phyloP scores from a whole-genome alignment of 345 rosid genomes.

The Sisymbrium altissimum region DNA sequence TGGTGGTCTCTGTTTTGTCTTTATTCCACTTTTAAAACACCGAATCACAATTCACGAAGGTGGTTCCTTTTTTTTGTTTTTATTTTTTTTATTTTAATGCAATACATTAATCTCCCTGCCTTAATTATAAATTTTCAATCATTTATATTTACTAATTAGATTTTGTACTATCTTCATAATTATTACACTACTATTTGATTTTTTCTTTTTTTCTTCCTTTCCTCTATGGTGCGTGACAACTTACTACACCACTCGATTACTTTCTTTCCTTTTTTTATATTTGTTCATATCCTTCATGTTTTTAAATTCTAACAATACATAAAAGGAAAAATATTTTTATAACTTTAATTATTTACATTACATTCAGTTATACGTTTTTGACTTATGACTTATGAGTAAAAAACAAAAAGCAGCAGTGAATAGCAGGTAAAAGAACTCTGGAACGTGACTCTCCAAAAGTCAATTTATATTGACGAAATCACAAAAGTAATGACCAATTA shows the following conservation, averaged over 20 bases:
- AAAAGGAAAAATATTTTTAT: neutral
- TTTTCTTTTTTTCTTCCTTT: neutral
- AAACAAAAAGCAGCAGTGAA: neutral
- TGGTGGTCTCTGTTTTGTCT: constrained; percentile 43
- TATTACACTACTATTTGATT: neutral
- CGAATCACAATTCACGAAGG: constrained; percentile 36
- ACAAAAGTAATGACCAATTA: constrained; percentile 2
- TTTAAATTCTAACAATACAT: neutral
- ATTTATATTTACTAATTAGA: constrained; percentile 6
- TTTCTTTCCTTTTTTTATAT: neutral
- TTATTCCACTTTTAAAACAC: constrained; percentile 35
- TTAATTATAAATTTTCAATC: neutral
- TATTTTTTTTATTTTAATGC: neutral
- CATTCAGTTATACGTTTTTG: neutral
- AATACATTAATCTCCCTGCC: neutral
- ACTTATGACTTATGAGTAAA: neutral
- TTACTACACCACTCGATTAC: neutral
- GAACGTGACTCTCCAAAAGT: neutral
- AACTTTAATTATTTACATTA: neutral
- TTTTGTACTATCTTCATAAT: constrained; percentile 23
- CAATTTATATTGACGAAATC: neutral
- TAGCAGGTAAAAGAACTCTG: constrained; percentile 20
- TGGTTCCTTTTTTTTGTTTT: constrained; percentile 20
- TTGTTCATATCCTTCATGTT: neutral
- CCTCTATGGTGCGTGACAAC: neutral